Evolutionary conservation across 768 basidiomycete species (phyloP), one percentile per base, ranked within the genome.

Genomic region (Kwoniella sp.): DNA sequence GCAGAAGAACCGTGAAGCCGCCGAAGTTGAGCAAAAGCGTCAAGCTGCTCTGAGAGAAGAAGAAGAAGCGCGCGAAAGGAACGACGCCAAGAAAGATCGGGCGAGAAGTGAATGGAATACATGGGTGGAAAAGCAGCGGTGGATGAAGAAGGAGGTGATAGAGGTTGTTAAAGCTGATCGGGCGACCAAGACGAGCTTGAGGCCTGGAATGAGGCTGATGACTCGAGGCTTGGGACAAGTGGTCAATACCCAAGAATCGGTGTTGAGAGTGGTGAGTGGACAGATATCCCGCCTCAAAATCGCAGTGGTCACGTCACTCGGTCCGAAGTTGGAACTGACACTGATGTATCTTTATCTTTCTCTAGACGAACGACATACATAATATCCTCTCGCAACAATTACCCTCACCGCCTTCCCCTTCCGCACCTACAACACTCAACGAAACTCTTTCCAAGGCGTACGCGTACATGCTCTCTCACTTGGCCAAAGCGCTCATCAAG

Each of bases 401-500:
- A 22, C 65, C 58, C 15, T 46, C 50, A 21, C 65, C 53, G 62
- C 58, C 68, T 29, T 52, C 67, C n/a, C 25, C 58, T 8, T 47
- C 65, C 27, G 47, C 68, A 25, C 69, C 66, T 48, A 65, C 77
- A 17, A 65, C 68, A 56, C 66, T 68, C 30, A 26, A 60, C 53
- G 44, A 46, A 60, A 83, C 83, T 80, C 57, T 68, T 0, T 68
- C 80, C 1, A 59, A 73, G 33, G 48, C 68, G 5, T 94, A 92
- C 77, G 78, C 83, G 51, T 90, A 91, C 54, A 84, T 89, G 22
- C 85, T 94, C 49, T 93, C 90, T 22, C 89, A 92, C n/a, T 85
- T 97, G 44, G 83, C 91, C 51, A 97, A 98, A 76, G 83, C 87
- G 19, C 88, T 98, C 64, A 84, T 97, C 48, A 84, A 90, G 33